Conservation (phyloP, 441 rosid species). For the Sinapis alba region DNA sequence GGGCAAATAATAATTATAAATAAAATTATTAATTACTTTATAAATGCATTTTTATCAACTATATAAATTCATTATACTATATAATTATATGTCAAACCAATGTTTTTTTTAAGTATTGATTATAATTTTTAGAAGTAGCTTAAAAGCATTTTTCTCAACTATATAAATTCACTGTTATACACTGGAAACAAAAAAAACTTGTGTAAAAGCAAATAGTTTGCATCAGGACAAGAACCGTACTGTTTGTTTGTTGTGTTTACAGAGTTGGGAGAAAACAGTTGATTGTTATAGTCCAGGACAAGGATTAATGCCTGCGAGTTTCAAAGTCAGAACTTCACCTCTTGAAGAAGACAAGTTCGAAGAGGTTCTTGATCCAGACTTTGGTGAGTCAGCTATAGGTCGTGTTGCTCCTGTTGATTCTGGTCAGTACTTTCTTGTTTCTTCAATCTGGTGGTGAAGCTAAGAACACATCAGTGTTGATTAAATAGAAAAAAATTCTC, state of each 20-base stretch:
- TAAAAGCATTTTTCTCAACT: neutral
- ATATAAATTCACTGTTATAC: neutral
- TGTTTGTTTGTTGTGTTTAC: neutral
- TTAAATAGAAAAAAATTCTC: constrained; percentile 29
- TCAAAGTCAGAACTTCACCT: constrained; percentile 86
- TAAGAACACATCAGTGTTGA: neutral
- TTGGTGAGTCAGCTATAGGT: constrained; percentile 97
- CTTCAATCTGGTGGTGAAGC: constrained; percentile 11
- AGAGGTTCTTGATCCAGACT: constrained; percentile 95
- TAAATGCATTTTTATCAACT: too few relatives aligned
- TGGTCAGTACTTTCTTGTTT: constrained; percentile 53
- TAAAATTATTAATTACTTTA: too few relatives aligned
- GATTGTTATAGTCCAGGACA: constrained; percentile 98
- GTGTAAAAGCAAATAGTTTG: neutral
- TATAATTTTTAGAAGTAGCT: too few relatives aligned
- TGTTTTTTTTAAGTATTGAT: too few relatives aligned
- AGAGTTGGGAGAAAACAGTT: constrained; percentile 99
- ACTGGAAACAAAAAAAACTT: neutral
- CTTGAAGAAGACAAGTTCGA: constrained; percentile 68
- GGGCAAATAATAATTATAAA: neutral
- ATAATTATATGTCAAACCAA: too few relatives aligned
- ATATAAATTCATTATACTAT: too few relatives aligned
- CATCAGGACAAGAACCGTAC: neutral
- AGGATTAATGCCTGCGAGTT: constrained; percentile 98
- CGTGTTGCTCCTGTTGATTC: constrained; percentile 99